Conservation (phyloP, 371 early-diverging fungal genomes). For the Rhizopus microsporus region DNA sequence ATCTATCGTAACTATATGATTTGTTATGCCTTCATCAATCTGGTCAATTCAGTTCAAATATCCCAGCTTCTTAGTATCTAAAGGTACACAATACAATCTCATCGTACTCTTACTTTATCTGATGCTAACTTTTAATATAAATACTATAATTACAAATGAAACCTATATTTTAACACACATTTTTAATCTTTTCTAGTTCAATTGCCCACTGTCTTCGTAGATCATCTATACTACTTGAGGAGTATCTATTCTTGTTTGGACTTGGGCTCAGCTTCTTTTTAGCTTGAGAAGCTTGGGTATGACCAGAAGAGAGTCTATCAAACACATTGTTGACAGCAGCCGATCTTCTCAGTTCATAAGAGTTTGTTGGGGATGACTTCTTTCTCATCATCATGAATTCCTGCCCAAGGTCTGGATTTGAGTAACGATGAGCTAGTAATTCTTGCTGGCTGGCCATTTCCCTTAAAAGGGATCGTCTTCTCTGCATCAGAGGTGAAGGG, state of each 20-base stretch:
- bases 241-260: slow-evolving; percentile 17
- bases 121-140: too few species aligned
- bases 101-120: too few species aligned
- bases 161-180: background rate
- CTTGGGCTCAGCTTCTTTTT: slow-evolving; percentile 22
- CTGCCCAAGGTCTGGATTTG: slow-evolving; percentile 8
- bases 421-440: slow-evolving; percentile 1
- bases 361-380: slow-evolving; percentile 14
- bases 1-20: too few species aligned
- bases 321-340: slow-evolving; percentile 35
- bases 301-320: slow-evolving; percentile 40
- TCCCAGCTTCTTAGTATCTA: too few species aligned
- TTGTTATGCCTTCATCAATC: too few species aligned
- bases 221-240: slow-evolving; percentile 35
- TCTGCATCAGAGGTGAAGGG: slow-evolving; percentile 20
- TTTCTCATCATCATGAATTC: background rate
- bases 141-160: background rate
- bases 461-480: slow-evolving; percentile 21
- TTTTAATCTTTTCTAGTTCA: slow-evolving; percentile 15
- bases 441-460: slow-evolving; percentile 15
- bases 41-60: too few species aligned
- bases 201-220: slow-evolving; percentile 25
- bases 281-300: slow-evolving; percentile 49
- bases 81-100: background rate
- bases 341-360: slow-evolving; percentile 20